A percentile compares a stretch with the other conserved stretches of the same genome.
Evolutionary conservation across 371 early-diverging fungal species (phyloP).

Genomic region (Zopfochytrium polystomum): DNA sequence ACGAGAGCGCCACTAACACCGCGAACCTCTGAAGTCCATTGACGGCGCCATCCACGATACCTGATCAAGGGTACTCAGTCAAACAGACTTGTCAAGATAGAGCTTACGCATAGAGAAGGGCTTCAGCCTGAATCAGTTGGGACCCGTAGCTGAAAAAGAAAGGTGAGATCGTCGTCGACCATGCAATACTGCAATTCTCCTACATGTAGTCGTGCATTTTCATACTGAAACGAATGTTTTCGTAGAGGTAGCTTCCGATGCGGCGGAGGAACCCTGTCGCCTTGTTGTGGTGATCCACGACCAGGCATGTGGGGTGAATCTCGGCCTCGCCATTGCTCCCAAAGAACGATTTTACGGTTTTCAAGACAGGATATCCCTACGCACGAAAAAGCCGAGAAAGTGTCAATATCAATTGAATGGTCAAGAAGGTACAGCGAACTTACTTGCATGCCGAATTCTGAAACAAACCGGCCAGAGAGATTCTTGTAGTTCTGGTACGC

Average conservation of each 20-base stretch:
- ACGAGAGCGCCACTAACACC: conserved; percentile 26
- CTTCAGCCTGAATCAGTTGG: conserved; percentile 29
- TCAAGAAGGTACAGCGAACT: too few species aligned
- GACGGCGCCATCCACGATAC: conserved; percentile 19
- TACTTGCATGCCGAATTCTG: conserved; percentile 42
- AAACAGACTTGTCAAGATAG: background rate
- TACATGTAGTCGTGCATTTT: conserved; percentile 20
- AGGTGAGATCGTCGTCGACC: background rate
- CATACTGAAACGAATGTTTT: conserved; percentile 20
- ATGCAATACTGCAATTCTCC: conserved; percentile 3
- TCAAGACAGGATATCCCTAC: conserved; percentile 14
- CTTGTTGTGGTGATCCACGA: conserved; percentile 25
- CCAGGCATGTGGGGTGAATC: conserved; percentile 7
- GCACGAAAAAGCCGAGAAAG: background rate
- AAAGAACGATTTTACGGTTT: conserved; percentile 15
- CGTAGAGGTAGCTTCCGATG: conserved; percentile 18
- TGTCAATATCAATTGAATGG: too few species aligned
- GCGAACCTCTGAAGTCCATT: conserved; percentile 13
- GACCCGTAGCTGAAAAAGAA: conserved; percentile 22
- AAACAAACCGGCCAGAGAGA: conserved; percentile 30
- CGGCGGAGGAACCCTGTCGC: conserved; percentile 22
- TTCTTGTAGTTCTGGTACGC: conserved; percentile 31
- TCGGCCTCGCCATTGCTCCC: background rate
- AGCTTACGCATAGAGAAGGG: conserved; percentile 20
- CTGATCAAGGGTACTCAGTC: background rate